phyloP scores from a whole-genome alignment of 1,139 yeast genomes.

The Geotrichum carabidarum region DNA sequence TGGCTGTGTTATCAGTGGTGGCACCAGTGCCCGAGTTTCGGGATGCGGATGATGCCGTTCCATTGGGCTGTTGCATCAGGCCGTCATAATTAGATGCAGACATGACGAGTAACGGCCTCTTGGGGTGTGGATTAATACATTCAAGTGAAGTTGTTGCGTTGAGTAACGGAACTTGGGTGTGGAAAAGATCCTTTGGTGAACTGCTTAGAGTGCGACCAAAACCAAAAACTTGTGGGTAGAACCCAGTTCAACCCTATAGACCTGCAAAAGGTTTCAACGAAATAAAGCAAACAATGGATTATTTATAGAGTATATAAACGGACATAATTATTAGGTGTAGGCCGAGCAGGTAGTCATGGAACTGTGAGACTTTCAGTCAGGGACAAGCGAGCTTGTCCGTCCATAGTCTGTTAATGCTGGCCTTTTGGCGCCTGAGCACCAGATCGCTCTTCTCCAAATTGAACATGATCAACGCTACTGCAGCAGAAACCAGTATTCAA shows the following conservation, averaged over 20 bases:
- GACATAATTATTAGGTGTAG: not conserved
- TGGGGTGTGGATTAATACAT: slow-evolving; percentile 1
- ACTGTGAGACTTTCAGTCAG: slow-evolving; percentile 4
- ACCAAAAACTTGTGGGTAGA: no score
- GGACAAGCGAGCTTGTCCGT: not conserved
- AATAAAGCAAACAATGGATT: no score
- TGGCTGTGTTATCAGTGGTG: not conserved
- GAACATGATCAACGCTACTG: not conserved
- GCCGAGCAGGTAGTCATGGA: slow-evolving; percentile 9
- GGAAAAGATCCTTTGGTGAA: no score
- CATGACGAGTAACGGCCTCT: slow-evolving; percentile 5
- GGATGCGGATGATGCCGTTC: not conserved
- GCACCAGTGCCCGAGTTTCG: not conserved
- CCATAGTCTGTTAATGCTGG: slow-evolving; percentile 10
- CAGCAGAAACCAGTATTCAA: not conserved
- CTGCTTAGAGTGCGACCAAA: no score
- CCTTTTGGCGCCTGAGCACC: not conserved
- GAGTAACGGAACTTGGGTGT: no score
- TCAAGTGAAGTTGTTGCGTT: not conserved
- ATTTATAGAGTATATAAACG: no score
- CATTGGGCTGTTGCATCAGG: slow-evolving; percentile 1
- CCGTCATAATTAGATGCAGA: slow-evolving; percentile 10
- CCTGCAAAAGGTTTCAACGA: no score
- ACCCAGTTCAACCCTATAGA: no score
- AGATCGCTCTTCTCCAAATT: not conserved